Evolutionary conservation across 768 basidiomycete genomes (phyloP), one percentile per base, ranked within the genome.

Genomic region (Phaeotremella fagi): DNA sequence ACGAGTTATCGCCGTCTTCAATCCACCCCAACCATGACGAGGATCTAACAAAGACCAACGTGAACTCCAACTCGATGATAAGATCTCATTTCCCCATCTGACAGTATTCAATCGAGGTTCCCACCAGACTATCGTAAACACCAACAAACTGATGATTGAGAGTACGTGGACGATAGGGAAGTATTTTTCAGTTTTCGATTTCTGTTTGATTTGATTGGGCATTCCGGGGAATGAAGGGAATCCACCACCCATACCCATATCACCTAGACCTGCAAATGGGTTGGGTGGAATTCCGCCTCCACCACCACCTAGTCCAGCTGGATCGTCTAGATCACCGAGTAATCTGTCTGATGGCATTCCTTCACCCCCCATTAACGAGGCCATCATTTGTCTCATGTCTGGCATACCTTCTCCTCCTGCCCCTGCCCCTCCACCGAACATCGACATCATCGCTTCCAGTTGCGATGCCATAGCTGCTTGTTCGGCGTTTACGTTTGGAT

Each of bases 131-230:
- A 72, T 54, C 11, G 57, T 59, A 38, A 73, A 71, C 27, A 53
- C 31, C 23, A 59, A 59, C 14, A 76, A 50, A 1, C 53, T 41
- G 24, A 70, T 18, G 4, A 73, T 62, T 14, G 63, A 45, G 25
- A 71, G 22, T 25, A 66, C 44, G 48, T 76, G 75, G 11, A 72
- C 54, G 20, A 75, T 22, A 1, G 73, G 72, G 41, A 68, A 71
- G 12, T 63, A 38, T 16, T 55, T 50, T 22, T 69, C 62, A 16
- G 57, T 41, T 36, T 58, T 54, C 5, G 66, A 46, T 54, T 66
- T 59, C 38, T 28, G n/a, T 9, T 41, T 35, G 12, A 25, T 44
- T 23, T 50, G 50, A 29, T 54, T 52, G 12, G 48, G 53, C 60
- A 70, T 61, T 27, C 62, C 63, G 18, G 57, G 52, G 38, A 61